Evolutionary conservation across 495 filamentous ascomycete species (phyloP).

Genomic region (Friedmanniomyces endolithicus): DNA sequence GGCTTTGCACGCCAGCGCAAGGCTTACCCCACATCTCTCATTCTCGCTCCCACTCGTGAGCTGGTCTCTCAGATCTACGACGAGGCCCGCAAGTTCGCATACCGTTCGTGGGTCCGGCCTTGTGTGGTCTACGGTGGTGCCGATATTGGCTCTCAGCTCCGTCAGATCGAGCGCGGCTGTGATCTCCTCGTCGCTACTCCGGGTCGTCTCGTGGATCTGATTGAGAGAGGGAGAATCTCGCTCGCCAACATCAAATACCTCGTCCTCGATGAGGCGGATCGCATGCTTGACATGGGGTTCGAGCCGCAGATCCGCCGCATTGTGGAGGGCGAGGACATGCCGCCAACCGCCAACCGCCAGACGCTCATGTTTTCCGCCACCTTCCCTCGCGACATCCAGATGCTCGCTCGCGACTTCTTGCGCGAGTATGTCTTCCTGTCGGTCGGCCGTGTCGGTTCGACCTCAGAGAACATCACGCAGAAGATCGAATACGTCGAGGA

Average conservation of each 20-base stretch:
- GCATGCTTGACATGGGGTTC: slow-evolving; percentile 99
- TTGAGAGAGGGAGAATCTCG: slow-evolving; percentile 96
- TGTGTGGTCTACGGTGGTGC: slow-evolving; percentile 99
- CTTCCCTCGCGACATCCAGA: slow-evolving; percentile 97
- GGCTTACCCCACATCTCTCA: slow-evolving; percentile 89
- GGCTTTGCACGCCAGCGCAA: slow-evolving; percentile 79
- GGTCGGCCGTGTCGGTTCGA: slow-evolving; percentile 98
- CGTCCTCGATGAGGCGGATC: slow-evolving; percentile 98
- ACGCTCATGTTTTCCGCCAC: slow-evolving; percentile 99
- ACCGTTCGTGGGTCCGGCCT: slow-evolving; percentile 95
- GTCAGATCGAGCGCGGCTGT: slow-evolving; percentile 93
- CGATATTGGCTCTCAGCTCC: slow-evolving; percentile 91
- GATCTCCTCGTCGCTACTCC: slow-evolving; percentile 95
- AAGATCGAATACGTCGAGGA: slow-evolving; percentile 98
- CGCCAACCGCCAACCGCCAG: slow-evolving; percentile 67
- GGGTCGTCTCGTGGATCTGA: slow-evolving; percentile 91
- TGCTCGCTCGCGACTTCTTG: slow-evolving; percentile 94
- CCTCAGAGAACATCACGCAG: slow-evolving; percentile 98
- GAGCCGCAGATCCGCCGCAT: slow-evolving; percentile 98
- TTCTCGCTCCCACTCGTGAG: slow-evolving; percentile 93
- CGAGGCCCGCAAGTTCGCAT: slow-evolving; percentile 93
- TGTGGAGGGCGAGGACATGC: slow-evolving; percentile 97
- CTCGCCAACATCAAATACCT: slow-evolving; percentile 95
- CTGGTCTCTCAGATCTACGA: slow-evolving; percentile 97
- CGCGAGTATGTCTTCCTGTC: slow-evolving; percentile 98